Evolutionary conservation across 1,139 yeast genomes (phyloP), one percentile per base, ranked within the genome.

Genomic region (Arxiozyma heterogenica): DNA sequence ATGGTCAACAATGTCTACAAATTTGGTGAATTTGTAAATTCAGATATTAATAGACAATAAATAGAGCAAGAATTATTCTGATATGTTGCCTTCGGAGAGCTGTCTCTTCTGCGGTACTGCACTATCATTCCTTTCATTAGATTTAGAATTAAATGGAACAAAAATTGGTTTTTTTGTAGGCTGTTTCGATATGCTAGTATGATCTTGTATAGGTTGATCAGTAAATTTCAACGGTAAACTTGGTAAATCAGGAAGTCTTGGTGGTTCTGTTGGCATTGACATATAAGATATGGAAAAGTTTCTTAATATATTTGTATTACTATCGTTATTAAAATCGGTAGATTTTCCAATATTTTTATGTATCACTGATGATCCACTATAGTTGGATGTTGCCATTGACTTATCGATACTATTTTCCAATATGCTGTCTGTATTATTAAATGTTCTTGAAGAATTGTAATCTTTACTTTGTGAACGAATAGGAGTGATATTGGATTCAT

Each of bases 41-140:
- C 30, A 27, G 5, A 27, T 2, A 27, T 27, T 27, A 7, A 5
- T 34, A 15, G 39, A 15, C 6, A 23, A 23, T 23, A 15, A 12
- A 15, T 9, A 6, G 15, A 34, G n/a, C 39, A 34, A 34, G 6
- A 12, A 34, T 34, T 34, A 34, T 12, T 34, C n/a, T 34, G 17
- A 8, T 6, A 34, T 4, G 8, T 34, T 34, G 15, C 39, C 18
- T 38, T 49, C 51, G 2, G 63, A 58, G 15, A 55, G 52, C 12
- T 54, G 58, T 49, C 67, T 57, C 49, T 64, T 64, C 43, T 62
- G 65, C 2, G 66, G 67, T 18, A 63, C 45, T 12, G 54, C 51
- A 25, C 51, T 62, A 52, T 59, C 57, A 12, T 55, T 56, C 46
- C 56, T 59, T 44, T 57, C 59, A 5, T 34, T 49, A 11, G 21